phyloP scores from a whole-genome alignment of 1,139 yeast genomes.

The Casaregolazyma suthepensis region DNA sequence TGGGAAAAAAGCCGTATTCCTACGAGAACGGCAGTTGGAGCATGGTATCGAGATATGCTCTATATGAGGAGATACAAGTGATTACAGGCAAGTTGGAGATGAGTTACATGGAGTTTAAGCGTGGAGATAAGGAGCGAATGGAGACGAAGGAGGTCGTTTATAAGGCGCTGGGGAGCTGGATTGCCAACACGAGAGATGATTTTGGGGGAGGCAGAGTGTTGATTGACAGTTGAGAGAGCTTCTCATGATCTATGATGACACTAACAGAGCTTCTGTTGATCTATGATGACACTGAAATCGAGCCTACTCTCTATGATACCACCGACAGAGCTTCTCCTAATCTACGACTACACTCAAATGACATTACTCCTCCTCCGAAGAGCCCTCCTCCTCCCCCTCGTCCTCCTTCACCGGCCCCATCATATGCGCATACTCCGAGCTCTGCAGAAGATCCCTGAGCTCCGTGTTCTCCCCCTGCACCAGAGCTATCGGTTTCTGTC shows the following conservation, averaged over 20 bases:
- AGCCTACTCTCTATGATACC: no score
- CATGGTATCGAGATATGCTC: conserved; percentile 18
- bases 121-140: conserved; percentile 14
- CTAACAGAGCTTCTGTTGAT: no score
- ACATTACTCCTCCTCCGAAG: conserved; percentile 10
- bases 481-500: conserved; percentile 70
- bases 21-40: conserved; percentile 21
- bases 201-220: no score
- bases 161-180: conserved; percentile 26
- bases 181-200: conserved; percentile 26
- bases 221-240: no score
- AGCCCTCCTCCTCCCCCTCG: conserved; percentile 17
- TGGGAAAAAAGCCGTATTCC: conserved; percentile 29
- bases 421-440: conserved; percentile 69
- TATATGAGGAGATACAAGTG: not conserved
- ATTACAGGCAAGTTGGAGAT: not conserved
- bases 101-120: conserved; percentile 15
- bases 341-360: not conserved
- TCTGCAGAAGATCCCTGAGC: conserved; percentile 58
- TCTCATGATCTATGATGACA: not conserved
- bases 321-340: no score
- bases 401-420: conserved; percentile 26
- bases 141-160: conserved; percentile 22
- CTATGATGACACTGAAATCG: not conserved
- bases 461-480: conserved; percentile 47